Conservation (phyloP, 2,329 filamentous ascomycete genomes). For the Claviceps spartinae region DNA sequence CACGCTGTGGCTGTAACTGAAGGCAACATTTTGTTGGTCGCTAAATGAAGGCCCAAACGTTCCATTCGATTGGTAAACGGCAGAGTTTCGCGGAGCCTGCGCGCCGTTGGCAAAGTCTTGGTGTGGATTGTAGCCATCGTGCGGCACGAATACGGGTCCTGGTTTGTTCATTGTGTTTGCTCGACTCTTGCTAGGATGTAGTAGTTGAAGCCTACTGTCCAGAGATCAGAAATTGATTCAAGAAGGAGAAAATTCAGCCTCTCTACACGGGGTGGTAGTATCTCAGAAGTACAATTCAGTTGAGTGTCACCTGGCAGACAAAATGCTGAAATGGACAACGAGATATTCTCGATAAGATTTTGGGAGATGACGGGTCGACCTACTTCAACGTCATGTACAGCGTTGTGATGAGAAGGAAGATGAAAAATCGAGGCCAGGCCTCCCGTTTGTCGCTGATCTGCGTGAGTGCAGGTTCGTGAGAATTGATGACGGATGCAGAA, state of each 20-base stretch:
- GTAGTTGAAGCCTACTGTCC: background rate
- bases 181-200: background rate
- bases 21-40: conserved; percentile 13
- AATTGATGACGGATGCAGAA: background rate
- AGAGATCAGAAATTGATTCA: background rate
- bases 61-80: conserved; percentile 5
- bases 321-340: background rate
- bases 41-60: background rate
- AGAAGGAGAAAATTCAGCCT: too few species aligned
- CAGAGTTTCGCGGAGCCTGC: conserved; percentile 6
- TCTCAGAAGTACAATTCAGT: background rate
- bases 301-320: background rate
- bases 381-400: background rate
- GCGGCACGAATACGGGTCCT: conserved; percentile 14
- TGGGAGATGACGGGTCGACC: background rate
- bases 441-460: background rate
- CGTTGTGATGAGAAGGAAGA: background rate
- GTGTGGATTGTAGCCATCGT: conserved; percentile 12
- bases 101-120: conserved; percentile 10
- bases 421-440: background rate
- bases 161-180: conserved; percentile 17
- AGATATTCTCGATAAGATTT: background rate
- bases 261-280: background rate
- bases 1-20: conserved; percentile 9
- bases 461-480: background rate